Conservation (phyloP, 2,329 filamentous ascomycete genomes). For the Verticillium tricorpus region DNA sequence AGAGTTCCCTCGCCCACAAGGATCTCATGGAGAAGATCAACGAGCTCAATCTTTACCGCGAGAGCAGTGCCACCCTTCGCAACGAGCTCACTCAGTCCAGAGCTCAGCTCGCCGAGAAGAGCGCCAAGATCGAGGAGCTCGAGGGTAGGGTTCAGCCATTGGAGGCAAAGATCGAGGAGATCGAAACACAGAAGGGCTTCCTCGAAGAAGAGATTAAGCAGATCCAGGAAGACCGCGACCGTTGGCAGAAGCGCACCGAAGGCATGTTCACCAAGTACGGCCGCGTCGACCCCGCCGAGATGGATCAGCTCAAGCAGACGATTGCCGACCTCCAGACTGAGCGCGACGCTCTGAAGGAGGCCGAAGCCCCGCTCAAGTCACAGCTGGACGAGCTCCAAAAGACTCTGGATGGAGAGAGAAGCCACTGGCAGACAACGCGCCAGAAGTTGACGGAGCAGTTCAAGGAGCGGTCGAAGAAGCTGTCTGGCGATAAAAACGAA, state of each 20-base stretch:
- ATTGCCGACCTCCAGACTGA: slow-evolving; percentile 64
- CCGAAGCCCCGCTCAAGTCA: slow-evolving; percentile 46
- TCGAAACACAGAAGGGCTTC: slow-evolving; percentile 75
- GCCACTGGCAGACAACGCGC: slow-evolving; percentile 46
- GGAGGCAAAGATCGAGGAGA: slow-evolving; percentile 71
- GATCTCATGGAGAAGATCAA: slow-evolving; percentile 93
- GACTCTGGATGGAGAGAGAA: slow-evolving; percentile 49
- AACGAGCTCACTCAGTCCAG: slow-evolving; percentile 80
- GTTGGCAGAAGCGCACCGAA: slow-evolving; percentile 93
- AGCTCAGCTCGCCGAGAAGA: slow-evolving; percentile 69
- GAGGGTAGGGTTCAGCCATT: slow-evolving; percentile 74
- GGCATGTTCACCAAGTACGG: slow-evolving; percentile 96
- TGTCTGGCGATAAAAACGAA: slow-evolving; percentile 51
- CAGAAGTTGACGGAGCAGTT: slow-evolving; percentile 57
- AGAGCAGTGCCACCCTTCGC: slow-evolving; percentile 87
- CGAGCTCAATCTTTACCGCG: slow-evolving; percentile 91
- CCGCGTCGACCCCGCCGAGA: slow-evolving; percentile 86
- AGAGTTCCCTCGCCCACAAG: slow-evolving; percentile 73
- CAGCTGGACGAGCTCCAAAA: slow-evolving; percentile 49
- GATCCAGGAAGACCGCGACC: slow-evolving; percentile 84
- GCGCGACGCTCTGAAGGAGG: slow-evolving; percentile 50
- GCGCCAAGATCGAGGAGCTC: slow-evolving; percentile 69
- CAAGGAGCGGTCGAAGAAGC: slow-evolving; percentile 53
- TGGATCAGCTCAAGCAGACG: slow-evolving; percentile 82
- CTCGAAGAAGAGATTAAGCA: slow-evolving; percentile 86